A percentile compares a stretch with the other conserved stretches of the same genome.
phyloP scores from a whole-genome alignment of 2,329 filamentous ascomycete species.

The Aspergillus sp. region DNA sequence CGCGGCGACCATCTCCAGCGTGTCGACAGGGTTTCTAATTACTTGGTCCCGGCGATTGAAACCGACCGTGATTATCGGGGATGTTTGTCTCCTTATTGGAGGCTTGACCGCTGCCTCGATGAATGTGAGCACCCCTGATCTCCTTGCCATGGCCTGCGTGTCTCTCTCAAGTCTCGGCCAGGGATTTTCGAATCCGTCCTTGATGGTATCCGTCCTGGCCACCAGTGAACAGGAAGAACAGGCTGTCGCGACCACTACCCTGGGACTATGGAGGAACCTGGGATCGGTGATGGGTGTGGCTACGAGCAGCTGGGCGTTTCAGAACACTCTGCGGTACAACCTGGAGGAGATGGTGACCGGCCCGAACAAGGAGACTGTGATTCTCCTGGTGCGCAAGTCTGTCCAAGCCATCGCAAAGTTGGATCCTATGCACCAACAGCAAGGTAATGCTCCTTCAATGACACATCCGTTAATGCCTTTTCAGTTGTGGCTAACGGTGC shows the following conservation, averaged over 20 bases:
- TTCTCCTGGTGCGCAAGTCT: conserved; percentile 50
- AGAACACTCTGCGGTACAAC: conserved; percentile 65
- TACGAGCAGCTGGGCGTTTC: conserved; percentile 67
- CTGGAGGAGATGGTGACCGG: conserved; percentile 60
- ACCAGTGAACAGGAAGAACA: conserved; percentile 60
- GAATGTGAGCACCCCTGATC: conserved; percentile 50
- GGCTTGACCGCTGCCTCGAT: conserved; percentile 51
- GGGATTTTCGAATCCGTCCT: conserved; percentile 63
- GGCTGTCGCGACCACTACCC: conserved; percentile 66
- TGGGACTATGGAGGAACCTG: conserved; percentile 69
- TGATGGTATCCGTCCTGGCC: conserved; percentile 63
- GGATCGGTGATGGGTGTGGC: conserved; percentile 74
- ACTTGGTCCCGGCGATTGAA: conserved; percentile 59
- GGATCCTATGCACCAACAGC: conserved; percentile 42
- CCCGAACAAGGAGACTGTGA: conserved; percentile 53
- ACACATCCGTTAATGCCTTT: background rate
- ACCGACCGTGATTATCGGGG: conserved; percentile 56
- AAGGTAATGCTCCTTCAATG: conserved; percentile 38
- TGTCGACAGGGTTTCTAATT: conserved; percentile 61
- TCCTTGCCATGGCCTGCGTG: conserved; percentile 56
- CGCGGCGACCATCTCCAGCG: conserved; percentile 54
- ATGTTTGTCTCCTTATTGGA: conserved; percentile 50
- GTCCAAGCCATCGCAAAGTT: conserved; percentile 48
- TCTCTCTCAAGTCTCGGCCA: conserved; percentile 57
- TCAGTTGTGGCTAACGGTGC: conserved; percentile 13